Conservation (phyloP, 371 early-diverging fungal species). For the Rhizopus stolonifer region DNA sequence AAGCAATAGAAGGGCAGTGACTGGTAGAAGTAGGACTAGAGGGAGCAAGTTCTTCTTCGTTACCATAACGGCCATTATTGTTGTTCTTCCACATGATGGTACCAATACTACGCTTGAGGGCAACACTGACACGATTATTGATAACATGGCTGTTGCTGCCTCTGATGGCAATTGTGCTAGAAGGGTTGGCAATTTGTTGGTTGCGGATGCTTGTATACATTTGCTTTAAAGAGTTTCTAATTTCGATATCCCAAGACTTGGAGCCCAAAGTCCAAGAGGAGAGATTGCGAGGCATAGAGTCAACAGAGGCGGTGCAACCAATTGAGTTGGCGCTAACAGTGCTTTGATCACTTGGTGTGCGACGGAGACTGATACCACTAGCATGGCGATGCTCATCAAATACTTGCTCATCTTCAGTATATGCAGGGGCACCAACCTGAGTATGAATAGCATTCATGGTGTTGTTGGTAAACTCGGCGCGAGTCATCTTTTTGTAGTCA, state of each 20-base stretch:
- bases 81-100: slow-evolving; percentile 38
- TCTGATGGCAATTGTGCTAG: neutral
- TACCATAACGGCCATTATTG: slow-evolving; percentile 6
- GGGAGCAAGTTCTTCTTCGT: slow-evolving; percentile 24
- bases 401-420: slow-evolving; percentile 4
- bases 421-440: slow-evolving; percentile 19
- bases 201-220: slow-evolving; percentile 67
- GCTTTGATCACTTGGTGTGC: slow-evolving; percentile 11
- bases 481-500: slow-evolving; percentile 55
- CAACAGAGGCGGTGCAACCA: slow-evolving; percentile 4
- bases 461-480: slow-evolving; percentile 50
- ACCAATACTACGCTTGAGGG: slow-evolving; percentile 37
- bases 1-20: slow-evolving; percentile 17
- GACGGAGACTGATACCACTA: slow-evolving; percentile 17
- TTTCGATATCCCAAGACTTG: slow-evolving; percentile 22
- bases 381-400: slow-evolving; percentile 7
- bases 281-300: slow-evolving; percentile 1
- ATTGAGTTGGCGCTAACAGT: no score
- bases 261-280: slow-evolving; percentile 8
- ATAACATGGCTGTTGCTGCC: slow-evolving; percentile 2
- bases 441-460: slow-evolving; percentile 44
- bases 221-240: slow-evolving; percentile 18
- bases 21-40: slow-evolving; percentile 21
- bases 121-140: slow-evolving; percentile 16
- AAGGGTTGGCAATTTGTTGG: slow-evolving; percentile 65